Evolutionary conservation across 75 land plant species (phyloP).

Genomic region (Azolla pinnata): DNA sequence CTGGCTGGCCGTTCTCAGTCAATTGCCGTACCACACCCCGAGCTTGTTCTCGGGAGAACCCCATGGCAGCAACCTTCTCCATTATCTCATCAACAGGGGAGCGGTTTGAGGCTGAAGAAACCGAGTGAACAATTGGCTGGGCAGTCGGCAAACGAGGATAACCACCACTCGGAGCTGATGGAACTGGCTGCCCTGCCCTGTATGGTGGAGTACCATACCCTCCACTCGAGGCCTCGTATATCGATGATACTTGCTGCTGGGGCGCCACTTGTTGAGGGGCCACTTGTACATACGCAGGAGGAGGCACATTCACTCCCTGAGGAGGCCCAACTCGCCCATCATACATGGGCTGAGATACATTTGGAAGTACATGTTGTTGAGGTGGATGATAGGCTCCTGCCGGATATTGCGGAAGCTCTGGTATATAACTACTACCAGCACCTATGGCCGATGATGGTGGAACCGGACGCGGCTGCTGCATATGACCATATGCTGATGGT

Average conservation of each 20-base stretch:
- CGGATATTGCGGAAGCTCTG: slow-evolving; percentile 22
- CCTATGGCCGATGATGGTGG: slow-evolving; percentile 29
- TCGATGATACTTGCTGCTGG: slow-evolving; percentile 21
- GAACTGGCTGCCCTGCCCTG: slow-evolving; percentile 31
- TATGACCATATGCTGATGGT: background rate
- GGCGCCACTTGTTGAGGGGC: slow-evolving; percentile 10
- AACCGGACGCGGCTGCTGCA: slow-evolving; percentile 15
- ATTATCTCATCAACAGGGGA: slow-evolving; percentile 84
- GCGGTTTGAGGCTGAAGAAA: slow-evolving; percentile 47
- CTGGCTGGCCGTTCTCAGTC: slow-evolving; percentile 90
- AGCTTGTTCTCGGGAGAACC: slow-evolving; percentile 87
- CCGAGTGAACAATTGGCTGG: slow-evolving; percentile 58
- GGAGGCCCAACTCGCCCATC: slow-evolving; percentile 10
- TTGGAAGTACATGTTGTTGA: slow-evolving; percentile 3
- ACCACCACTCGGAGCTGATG: slow-evolving; percentile 44
- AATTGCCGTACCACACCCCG: slow-evolving; percentile 68
- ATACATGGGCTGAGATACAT: slow-evolving; percentile 21
- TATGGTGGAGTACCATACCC: slow-evolving; percentile 33
- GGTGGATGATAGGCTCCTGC: slow-evolving; percentile 8
- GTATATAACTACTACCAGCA: slow-evolving; percentile 8
- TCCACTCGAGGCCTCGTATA: slow-evolving; percentile 34
- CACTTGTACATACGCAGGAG: slow-evolving; percentile 12
- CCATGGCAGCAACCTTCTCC: slow-evolving; percentile 85
- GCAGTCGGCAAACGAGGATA: slow-evolving; percentile 84
- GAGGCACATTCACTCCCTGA: slow-evolving; percentile 3